Evolutionary conservation across 106 monocot species (phyloP).

Genomic region (Allium sativum): DNA sequence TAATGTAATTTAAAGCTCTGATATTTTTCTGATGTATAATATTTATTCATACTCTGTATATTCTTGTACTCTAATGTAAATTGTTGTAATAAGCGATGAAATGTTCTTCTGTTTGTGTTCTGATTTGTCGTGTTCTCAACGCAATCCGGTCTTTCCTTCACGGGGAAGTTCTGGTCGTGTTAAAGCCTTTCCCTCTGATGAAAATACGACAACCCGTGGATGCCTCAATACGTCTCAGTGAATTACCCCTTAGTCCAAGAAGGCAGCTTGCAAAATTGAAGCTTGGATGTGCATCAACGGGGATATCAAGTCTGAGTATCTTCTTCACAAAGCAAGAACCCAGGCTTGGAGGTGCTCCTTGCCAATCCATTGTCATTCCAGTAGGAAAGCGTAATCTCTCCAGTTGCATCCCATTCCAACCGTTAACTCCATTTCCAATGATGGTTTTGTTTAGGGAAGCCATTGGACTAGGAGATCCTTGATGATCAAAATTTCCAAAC

Average conservation of each 20-base stretch:
- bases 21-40: too few species aligned
- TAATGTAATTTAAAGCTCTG: too few species aligned
- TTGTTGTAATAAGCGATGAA: too few species aligned
- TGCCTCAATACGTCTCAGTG: constrained; percentile 83
- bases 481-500: constrained; percentile 56
- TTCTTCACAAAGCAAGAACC: constrained; percentile 74
- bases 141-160: too few species aligned
- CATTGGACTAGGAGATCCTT: constrained; percentile 85
- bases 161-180: too few species aligned
- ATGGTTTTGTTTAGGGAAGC: constrained; percentile 27
- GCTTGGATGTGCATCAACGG: constrained; percentile 73
- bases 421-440: constrained; percentile 30
- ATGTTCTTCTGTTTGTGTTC: too few species aligned
- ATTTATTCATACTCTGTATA: too few species aligned
- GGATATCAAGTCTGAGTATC: constrained; percentile 88
- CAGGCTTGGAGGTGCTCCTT: constrained; percentile 64
- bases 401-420: constrained; percentile 55
- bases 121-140: too few species aligned
- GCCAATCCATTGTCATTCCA: constrained; percentile 86
- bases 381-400: constrained; percentile 63
- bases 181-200: constrained; percentile 90
- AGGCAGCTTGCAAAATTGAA: constrained; percentile 98
- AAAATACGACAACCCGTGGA: constrained; percentile 93
- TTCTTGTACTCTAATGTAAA: too few species aligned
- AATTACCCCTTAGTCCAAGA: constrained; percentile 92